Percentiles rank a stretch among this genome's conserved stretches.
Evolutionary conservation across 768 basidiomycete species (phyloP).

Genomic region (Pleurotus ostreatus): DNA sequence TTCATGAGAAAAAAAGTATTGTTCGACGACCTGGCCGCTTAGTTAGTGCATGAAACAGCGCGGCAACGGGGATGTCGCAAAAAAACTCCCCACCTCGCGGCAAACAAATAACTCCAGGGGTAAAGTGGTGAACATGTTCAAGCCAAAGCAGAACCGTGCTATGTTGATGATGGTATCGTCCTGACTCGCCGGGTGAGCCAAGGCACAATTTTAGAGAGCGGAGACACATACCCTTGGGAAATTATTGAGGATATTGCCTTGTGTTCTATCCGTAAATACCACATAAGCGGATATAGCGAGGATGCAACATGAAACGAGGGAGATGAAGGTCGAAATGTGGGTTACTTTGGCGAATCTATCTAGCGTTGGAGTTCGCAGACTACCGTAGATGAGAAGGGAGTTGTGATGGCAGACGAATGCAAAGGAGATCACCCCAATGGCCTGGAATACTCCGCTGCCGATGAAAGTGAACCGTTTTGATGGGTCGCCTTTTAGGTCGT

Average conservation of each 20-base stretch:
- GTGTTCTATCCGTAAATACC: conserved; percentile 86
- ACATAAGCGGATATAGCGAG: conserved; percentile 85
- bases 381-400: conserved; percentile 93
- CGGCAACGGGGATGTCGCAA: not conserved
- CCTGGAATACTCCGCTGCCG: conserved; percentile 82
- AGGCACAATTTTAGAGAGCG: not conserved
- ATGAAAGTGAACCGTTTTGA: conserved; percentile 71
- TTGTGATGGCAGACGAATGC: conserved; percentile 99
- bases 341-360: conserved; percentile 92
- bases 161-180: conserved; percentile 90
- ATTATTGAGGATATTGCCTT: conserved; percentile 97
- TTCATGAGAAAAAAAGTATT: conserved; percentile 92
- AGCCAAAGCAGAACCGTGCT: conserved; percentile 88
- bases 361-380: conserved; percentile 86
- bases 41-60: not conserved
- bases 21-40: conserved; percentile 75
- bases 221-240: conserved; percentile 64
- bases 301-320: conserved; percentile 78
- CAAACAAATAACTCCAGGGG: conserved; percentile 97
- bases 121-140: conserved; percentile 98
- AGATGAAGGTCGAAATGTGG: conserved; percentile 84
- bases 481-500: conserved; percentile 75
- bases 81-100: conserved; percentile 64
- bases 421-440: conserved; percentile 96
- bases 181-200: conserved; percentile 26